Percentiles rank a stretch among this genome's conserved stretches.
Conservation (phyloP, 2,329 filamentous ascomycete genomes). For the Claviceps pazoutovae region DNA sequence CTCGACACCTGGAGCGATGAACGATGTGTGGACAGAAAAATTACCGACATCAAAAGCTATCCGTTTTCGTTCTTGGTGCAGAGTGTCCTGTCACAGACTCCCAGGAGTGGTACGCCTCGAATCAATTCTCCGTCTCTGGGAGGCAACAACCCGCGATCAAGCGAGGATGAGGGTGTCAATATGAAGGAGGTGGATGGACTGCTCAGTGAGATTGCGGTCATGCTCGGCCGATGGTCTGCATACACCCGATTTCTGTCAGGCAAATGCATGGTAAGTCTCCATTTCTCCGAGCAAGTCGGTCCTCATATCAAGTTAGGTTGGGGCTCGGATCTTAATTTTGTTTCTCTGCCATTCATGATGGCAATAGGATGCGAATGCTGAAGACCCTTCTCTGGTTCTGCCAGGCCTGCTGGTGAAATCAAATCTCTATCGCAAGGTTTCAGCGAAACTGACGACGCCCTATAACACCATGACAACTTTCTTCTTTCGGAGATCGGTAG, state of each 20-base stretch:
- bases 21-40: constrained; percentile 63
- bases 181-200: constrained; percentile 92
- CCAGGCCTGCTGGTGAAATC: constrained; percentile 68
- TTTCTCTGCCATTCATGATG: not conserved
- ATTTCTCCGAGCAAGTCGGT: not conserved
- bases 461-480: constrained; percentile 92
- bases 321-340: not conserved
- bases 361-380: constrained; percentile 35
- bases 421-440: constrained; percentile 66
- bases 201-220: constrained; percentile 75
- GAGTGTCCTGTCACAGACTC: constrained; percentile 69
- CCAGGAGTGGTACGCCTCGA: constrained; percentile 48
- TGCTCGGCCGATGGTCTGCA: constrained; percentile 86
- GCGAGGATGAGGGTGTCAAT: constrained; percentile 85
- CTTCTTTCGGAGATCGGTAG: constrained; percentile 90
- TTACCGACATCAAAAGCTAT: constrained; percentile 95
- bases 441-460: constrained; percentile 57
- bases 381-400: constrained; percentile 44
- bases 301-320: not conserved
- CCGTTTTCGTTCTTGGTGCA: constrained; percentile 95
- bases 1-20: constrained; percentile 94
- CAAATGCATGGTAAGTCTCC: constrained; percentile 59
- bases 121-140: constrained; percentile 63
- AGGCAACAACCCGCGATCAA: constrained; percentile 40
- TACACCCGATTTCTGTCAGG: constrained; percentile 80